These are phyloP conservation scores for Claviceps capensis DNA, from an alignment of 2,329 filamentous ascomycete species.

Conservation along the genomic window DNA sequence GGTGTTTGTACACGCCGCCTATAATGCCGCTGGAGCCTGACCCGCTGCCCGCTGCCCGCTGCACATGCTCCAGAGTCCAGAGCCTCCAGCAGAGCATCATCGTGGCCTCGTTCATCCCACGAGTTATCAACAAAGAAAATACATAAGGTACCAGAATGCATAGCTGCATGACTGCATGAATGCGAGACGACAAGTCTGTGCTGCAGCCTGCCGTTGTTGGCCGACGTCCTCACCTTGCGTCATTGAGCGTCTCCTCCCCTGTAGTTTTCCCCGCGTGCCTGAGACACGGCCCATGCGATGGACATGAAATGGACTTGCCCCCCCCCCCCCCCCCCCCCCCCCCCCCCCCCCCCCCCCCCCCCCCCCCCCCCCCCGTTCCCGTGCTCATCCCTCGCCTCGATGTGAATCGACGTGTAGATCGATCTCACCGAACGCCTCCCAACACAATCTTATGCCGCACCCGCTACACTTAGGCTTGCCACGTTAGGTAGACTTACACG, in stretches of 20 bases:
- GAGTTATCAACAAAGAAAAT: neutral
- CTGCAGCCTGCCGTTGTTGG: neutral
- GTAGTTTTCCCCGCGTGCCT: neutral
- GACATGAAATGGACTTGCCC: no score
- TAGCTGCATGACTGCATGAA: neutral
- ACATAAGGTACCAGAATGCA: neutral
- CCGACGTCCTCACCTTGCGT: neutral
- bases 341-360: no score
- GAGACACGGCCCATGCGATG: neutral
- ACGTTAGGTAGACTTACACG: neutral
- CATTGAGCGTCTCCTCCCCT: neutral
- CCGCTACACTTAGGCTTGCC: no score
- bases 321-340: no score
- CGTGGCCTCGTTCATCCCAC: neutral
- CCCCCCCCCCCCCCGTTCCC: no score
- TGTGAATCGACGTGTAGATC: neutral
- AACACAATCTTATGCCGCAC: no score
- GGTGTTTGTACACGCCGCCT: conserved; percentile 5
- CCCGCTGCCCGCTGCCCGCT: no score
- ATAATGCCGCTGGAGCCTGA: neutral
- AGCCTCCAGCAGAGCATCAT: neutral
- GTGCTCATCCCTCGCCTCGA: neutral
- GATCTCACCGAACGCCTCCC: neutral
- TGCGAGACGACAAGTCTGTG: neutral
- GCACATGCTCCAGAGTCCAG: neutral